A percentile compares a stretch with the other conserved stretches of the same genome.
phyloP scores from a whole-genome alignment of 805 yeast genomes.

The Lachancea mirantina region DNA sequence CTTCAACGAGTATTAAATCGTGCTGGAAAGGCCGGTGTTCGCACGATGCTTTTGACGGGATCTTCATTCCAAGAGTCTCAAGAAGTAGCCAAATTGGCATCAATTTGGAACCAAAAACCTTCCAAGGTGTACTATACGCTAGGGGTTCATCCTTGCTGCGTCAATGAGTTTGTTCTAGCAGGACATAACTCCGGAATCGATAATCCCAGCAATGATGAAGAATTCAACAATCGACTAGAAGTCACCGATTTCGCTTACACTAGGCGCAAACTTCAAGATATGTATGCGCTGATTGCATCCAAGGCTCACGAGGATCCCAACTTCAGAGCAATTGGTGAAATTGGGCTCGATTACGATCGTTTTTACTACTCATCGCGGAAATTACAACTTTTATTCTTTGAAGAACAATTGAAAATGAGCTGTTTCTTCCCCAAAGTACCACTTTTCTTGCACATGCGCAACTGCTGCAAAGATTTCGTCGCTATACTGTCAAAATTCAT shows the following conservation, averaged over 20 bases:
- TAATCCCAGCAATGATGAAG: conserved; percentile 22
- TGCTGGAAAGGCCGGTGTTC: conserved; percentile 60
- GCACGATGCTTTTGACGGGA: conserved; percentile 74
- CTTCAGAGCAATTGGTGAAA: conserved; percentile 86
- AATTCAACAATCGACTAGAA: conserved; percentile 13
- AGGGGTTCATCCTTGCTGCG: conserved; percentile 95
- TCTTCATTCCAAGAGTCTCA: conserved; percentile 62
- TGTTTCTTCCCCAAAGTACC: conserved; percentile 51
- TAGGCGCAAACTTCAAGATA: conserved; percentile 29
- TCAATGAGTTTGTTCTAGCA: conserved; percentile 41
- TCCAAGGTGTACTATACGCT: conserved; percentile 54
- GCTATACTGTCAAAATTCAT: conserved; percentile 56
- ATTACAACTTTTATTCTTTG: conserved; percentile 62
- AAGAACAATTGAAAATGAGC: conserved; percentile 58
- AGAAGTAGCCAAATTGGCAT: conserved; percentile 52
- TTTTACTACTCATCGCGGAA: conserved; percentile 64
- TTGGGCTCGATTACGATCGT: conserved; percentile 92
- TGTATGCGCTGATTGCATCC: conserved; percentile 44
- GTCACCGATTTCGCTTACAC: conserved; percentile 12
- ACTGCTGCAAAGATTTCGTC: conserved; percentile 74
- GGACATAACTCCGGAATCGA: conserved; percentile 26
- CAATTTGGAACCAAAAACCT: conserved; percentile 20
- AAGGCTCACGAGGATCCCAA: conserved; percentile 42
- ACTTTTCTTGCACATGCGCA: conserved; percentile 84
- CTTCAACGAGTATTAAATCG: conserved; percentile 54